Conservation (phyloP, 2,329 filamentous ascomycete species). For the Neofusicoccum ribis region DNA sequence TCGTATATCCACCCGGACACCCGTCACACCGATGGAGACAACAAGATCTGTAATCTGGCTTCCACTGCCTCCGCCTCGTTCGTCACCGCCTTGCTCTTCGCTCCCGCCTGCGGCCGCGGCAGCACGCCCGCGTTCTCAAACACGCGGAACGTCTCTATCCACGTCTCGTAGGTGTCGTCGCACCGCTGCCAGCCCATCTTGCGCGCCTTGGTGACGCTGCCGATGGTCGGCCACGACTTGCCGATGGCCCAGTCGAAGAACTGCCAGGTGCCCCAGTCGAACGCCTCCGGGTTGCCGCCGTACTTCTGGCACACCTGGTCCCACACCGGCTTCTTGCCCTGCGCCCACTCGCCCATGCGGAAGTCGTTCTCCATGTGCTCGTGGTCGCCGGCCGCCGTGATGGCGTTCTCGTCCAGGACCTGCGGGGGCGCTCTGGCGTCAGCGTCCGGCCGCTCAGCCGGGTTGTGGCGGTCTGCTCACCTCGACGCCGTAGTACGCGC, state of each 20-base stretch:
- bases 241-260: not conserved
- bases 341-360: too few species aligned
- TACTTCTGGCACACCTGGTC: too few species aligned
- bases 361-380: too few species aligned
- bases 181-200: not conserved
- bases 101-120: not conserved
- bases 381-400: too few species aligned
- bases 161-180: not conserved
- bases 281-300: too few species aligned
- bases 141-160: not conserved
- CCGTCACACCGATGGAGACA: too few species aligned
- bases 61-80: too few species aligned
- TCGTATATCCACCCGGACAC: too few species aligned
- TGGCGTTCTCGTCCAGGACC: not conserved
- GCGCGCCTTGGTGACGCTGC: not conserved
- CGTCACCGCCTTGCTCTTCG: too few species aligned
- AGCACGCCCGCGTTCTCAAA: not conserved
- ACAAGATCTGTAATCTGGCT: too few species aligned
- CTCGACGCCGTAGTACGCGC: constrained; percentile 35
- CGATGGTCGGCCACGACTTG: not conserved
- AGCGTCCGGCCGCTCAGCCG: not conserved
- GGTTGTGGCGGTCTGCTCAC: not conserved
- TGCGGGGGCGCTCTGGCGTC: not conserved
- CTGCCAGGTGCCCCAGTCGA: too few species aligned
- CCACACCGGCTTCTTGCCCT: too few species aligned